Percentiles rank a stretch among this genome's conserved stretches.
Evolutionary conservation across 2,329 filamentous ascomycete species (phyloP).

Genomic region (Gaeumannomyces sp.): DNA sequence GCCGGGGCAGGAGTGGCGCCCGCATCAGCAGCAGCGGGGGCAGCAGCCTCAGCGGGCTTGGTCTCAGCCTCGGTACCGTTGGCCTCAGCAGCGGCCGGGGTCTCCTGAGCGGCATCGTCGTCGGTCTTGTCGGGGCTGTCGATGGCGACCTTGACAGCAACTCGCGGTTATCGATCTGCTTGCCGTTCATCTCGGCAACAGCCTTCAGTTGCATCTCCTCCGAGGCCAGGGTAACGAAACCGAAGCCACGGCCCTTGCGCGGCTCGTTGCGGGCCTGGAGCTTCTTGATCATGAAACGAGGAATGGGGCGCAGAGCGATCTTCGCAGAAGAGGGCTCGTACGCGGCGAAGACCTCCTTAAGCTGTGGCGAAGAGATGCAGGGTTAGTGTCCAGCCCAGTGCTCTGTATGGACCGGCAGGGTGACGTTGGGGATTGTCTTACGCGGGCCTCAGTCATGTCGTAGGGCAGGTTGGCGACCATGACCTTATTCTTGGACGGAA

Average conservation of each 20-base stretch:
- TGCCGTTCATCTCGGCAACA: conserved; percentile 97
- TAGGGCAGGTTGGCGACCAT: conserved; percentile 99
- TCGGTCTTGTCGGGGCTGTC: conserved; percentile 96
- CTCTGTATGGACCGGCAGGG: not conserved
- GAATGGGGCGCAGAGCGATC: conserved; percentile 96
- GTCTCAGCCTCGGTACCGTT: conserved; percentile 33
- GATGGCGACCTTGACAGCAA: conserved; percentile 99
- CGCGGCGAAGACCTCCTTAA: conserved; percentile 91
- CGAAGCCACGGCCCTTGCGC: conserved; percentile 98
- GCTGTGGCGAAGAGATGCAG: conserved; percentile 45
- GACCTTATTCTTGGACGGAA: conserved; percentile 99
- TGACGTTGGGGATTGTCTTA: conserved; percentile 33
- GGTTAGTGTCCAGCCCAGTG: conserved; percentile 8
- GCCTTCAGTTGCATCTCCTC: conserved; percentile 98
- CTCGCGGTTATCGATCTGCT: conserved; percentile 97
- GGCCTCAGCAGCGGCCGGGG: conserved; percentile 46
- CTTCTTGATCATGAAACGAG: conserved; percentile 99
- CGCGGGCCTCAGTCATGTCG: conserved; percentile 95
- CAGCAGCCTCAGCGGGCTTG: conserved; percentile 34
- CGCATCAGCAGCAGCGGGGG: conserved; percentile 57
- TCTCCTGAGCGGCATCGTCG: conserved; percentile 56
- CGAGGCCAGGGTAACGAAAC: conserved; percentile 91
- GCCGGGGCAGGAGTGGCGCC: conserved; percentile 28
- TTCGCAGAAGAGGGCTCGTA: conserved; percentile 94
- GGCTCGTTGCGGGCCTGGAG: conserved; percentile 95